Conservation (phyloP, 495 filamentous ascomycete genomes). For the Penicillium ucsense region DNA sequence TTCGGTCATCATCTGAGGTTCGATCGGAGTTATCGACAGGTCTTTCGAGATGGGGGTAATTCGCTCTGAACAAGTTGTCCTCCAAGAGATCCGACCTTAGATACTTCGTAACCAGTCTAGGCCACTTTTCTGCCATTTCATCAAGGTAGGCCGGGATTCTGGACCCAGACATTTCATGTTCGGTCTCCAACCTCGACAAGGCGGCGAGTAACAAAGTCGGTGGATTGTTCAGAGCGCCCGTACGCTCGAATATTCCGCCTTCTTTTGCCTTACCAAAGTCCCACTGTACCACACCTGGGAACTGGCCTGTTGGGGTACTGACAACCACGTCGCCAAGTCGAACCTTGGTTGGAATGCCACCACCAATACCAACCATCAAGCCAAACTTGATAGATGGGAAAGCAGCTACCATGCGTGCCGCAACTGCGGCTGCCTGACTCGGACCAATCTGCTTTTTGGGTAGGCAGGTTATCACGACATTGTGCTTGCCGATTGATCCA, state of each 20-base stretch:
- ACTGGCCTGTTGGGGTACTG: neutral
- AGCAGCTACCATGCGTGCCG: constrained; percentile 12
- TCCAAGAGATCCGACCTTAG: neutral
- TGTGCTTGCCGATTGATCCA: constrained; percentile 21
- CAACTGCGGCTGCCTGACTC: constrained; percentile 19
- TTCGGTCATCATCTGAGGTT: too few relatives aligned
- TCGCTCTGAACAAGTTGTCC: neutral
- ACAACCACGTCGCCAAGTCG: neutral
- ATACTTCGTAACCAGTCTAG: neutral
- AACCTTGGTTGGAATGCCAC: neutral
- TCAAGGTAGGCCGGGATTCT: neutral
- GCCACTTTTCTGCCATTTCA: neutral
- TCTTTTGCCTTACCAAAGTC: constrained; percentile 1
- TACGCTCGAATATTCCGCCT: neutral
- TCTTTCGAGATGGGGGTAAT: neutral
- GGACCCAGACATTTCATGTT: neutral
- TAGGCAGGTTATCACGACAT: constrained; percentile 26
- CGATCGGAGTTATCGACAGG: too few relatives aligned
- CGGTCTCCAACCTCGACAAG: neutral
- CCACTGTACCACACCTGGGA: neutral
- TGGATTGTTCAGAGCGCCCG: neutral
- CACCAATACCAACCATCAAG: constrained; percentile 1
- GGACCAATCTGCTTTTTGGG: constrained; percentile 21
- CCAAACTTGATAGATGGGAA: constrained; percentile 1
- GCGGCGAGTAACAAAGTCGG: neutral